A percentile compares a stretch with the other conserved stretches of the same genome.
Conservation (phyloP, 139 green algal species). For the Auxenochlorella pyrenoidosa region DNA sequence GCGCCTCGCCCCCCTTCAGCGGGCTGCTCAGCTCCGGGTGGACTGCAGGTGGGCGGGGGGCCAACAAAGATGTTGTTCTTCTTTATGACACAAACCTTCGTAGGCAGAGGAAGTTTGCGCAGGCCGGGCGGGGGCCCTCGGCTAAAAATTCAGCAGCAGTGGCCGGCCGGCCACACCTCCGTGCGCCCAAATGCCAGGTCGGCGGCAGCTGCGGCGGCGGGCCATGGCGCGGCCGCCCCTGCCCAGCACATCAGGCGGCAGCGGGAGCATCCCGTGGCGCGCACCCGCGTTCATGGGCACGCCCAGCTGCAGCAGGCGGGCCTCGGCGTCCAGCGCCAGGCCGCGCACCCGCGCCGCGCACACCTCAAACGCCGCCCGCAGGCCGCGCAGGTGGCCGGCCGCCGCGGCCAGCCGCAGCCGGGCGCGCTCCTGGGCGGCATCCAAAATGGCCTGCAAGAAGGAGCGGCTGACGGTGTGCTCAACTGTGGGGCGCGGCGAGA, state of each 20-base stretch:
- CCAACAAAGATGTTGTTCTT: too few species aligned
- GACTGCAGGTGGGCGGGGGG: neutral
- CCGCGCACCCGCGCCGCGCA: constrained; percentile 15
- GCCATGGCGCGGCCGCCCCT: too few species aligned
- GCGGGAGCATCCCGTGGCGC: too few species aligned
- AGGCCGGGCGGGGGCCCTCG: too few species aligned
- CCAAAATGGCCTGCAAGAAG: neutral
- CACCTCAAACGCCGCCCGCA: constrained; percentile 7
- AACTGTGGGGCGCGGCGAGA: too few species aligned
- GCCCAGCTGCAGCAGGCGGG: constrained; percentile 28
- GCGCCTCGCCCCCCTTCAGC: constrained; percentile 10
- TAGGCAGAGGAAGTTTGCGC: too few species aligned
- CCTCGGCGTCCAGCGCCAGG: constrained; percentile 25
- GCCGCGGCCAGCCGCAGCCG: neutral
- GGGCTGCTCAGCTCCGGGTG: constrained; percentile 36
- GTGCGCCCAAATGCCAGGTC: too few species aligned
- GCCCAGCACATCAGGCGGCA: too few species aligned
- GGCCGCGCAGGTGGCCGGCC: neutral
- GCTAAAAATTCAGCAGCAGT: too few species aligned
- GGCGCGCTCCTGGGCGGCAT: neutral
- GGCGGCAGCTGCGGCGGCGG: too few species aligned
- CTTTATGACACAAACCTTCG: too few species aligned
- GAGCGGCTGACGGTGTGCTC: too few species aligned
- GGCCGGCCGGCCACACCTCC: neutral
- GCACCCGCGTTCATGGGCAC: constrained; percentile 40